Base-by-base conservation (phyloP, 192 early-diverging fungal species). In the Obelidium mucronatum region DNA sequence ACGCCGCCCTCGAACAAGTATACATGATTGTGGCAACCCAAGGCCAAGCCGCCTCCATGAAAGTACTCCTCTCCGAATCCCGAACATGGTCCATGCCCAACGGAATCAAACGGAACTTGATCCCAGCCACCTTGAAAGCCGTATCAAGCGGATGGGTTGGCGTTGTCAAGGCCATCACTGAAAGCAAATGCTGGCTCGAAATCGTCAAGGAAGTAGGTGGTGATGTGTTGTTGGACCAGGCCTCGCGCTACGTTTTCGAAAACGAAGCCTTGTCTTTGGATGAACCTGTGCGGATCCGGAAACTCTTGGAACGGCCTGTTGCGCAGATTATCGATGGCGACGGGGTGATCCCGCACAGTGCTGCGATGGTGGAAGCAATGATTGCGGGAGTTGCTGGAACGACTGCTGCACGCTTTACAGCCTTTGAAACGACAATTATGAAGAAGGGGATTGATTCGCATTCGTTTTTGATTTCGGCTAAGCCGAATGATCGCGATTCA, bases 301-400 rank as follows among this genome's bases (percentile, higher is more conserved):
- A 37, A 30, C 0, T 37, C 24, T 24, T 13, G 11, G 67, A 69
- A 40, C 22, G 34, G 33, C 53, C 60, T 24, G n/a, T 66, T 39
- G 34, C 40, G 22, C n/a, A 77, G 24, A 48, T 70, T 28, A 48
- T 48, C 44, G 66, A 69, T 40, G 56, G 55, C 26, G 63, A 71
- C 39, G 17, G 36, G 22, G 40, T 40, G 39, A 68, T 68, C 15
- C 67, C 56, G 17, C 56, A 48, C 26, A 22, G 30, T 4, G 66
- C 76, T 15, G 67, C 67, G 4, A 69, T 77, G 66, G 67, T 77
- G 3, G 76, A 77, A 53, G 67, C 67, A 17, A 77, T 77, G 53
- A 28, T 77, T 19, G 76, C 67, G 1, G 66, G 76, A 30, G 76
- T 66, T 34, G 67, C 66, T 28, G 55, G 67, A 40, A 35, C 8